Conservation (phyloP, 2,329 filamentous ascomycete genomes). For the Botrytis deweyae region DNA sequence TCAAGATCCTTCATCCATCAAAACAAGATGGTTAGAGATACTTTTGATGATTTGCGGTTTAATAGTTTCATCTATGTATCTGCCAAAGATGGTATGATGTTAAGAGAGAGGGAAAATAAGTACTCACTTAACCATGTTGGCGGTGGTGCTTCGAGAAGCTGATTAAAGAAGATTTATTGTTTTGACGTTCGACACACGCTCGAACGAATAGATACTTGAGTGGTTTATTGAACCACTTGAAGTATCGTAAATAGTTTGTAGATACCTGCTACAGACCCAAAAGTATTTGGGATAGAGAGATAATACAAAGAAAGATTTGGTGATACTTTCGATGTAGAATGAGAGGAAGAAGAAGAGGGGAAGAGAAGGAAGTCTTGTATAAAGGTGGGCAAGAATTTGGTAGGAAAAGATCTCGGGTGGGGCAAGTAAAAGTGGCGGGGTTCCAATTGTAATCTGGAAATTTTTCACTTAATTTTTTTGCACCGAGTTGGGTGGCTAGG, state of each 20-base stretch:
- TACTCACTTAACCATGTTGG: conserved; percentile 99
- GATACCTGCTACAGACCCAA: conserved; percentile 34
- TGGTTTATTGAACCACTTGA: conserved; percentile 9
- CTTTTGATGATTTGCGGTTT: background rate
- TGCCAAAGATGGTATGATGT: background rate
- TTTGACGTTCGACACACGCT: conserved; percentile 24
- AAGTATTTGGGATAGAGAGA: conserved; percentile 34
- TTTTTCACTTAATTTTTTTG: conserved; percentile 5
- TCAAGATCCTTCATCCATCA: background rate
- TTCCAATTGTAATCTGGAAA: background rate
- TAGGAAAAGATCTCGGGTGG: conserved; percentile 21
- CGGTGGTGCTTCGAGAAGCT: conserved; percentile 62
- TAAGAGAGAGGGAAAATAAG: background rate
- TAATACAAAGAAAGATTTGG: conserved; percentile 32
- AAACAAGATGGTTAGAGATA: background rate
- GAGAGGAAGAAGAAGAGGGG: conserved; percentile 24
- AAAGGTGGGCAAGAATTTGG: conserved; percentile 21
- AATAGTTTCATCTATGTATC: background rate
- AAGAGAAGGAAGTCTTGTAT: conserved; percentile 17
- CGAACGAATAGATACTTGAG: conserved; percentile 19
- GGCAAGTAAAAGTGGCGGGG: conserved; percentile 10
- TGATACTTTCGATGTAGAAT: conserved; percentile 32
- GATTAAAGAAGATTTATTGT: conserved; percentile 33
- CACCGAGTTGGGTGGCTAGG: background rate
- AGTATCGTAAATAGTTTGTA: conserved; percentile 24